A percentile compares a stretch with the other conserved stretches of the same genome.
Conservation (phyloP, 2,329 filamentous ascomycete genomes). For the Clonostachys byssicola region DNA sequence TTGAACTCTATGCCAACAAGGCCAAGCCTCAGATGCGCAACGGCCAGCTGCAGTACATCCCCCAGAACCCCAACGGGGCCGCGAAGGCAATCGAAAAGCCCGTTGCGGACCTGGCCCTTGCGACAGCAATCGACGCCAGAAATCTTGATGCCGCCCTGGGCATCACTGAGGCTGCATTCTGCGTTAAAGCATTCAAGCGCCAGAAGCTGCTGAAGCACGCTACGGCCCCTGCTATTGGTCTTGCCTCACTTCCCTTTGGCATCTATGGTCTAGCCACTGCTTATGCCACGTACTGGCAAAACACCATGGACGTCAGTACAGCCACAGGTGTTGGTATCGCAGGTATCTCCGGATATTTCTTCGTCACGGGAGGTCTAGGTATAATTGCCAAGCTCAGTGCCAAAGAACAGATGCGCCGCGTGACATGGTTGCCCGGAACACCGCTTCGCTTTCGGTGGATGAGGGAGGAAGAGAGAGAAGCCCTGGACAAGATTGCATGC, state of each 20-base stretch:
- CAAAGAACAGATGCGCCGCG: conserved; percentile 93
- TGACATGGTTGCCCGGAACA: conserved; percentile 84
- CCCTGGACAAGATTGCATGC: conserved; percentile 79
- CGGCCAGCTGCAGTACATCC: conserved; percentile 54
- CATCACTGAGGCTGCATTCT: conserved; percentile 68
- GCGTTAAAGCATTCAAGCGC: conserved; percentile 60
- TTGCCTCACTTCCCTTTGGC: conserved; percentile 59
- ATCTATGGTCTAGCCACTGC: conserved; percentile 64
- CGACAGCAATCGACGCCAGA: conserved; percentile 74
- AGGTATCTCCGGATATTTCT: conserved; percentile 79
- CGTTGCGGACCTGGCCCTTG: conserved; percentile 69
- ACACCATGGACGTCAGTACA: conserved; percentile 70
- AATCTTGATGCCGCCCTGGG: conserved; percentile 75
- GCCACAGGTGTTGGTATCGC: conserved; percentile 77
- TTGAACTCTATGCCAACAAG: conserved; percentile 82
- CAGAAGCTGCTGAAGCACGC: conserved; percentile 64
- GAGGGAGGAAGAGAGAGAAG: conserved; percentile 83
- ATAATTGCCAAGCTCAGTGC: conserved; percentile 79
- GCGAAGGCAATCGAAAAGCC: conserved; percentile 68
- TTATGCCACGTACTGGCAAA: conserved; percentile 39
- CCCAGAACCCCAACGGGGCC: conserved; percentile 63
- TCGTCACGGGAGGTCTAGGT: conserved; percentile 76
- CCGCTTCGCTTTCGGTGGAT: conserved; percentile 80
- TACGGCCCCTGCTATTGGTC: conserved; percentile 53
- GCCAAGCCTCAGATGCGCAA: conserved; percentile 61